Base-by-base conservation (phyloP, 345 rosid genomes). In the Noccaea bulbosa region DNA sequence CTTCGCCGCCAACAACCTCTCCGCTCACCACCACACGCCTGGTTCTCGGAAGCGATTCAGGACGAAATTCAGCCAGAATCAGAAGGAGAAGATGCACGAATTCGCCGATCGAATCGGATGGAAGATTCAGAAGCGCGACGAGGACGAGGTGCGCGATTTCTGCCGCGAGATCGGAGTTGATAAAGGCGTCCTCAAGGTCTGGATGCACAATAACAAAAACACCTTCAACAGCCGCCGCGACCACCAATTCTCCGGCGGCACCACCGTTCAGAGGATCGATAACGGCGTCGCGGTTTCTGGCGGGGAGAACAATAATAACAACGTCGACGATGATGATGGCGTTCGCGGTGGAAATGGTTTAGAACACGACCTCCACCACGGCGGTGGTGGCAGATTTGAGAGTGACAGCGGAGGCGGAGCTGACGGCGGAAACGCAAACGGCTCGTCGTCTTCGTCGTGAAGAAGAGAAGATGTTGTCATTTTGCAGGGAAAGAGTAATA, bases 131-230 rank as follows among this genome's bases (percentile, higher is more conserved):
- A 93, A 86, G 71, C 74, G 86, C 20, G 96, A 93, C 61, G 97
- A 91, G 7, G 96, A 89, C 14, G 22, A 64, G 4, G 73, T 93
- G 5, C 87, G 57, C 11, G 86, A 80, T 5, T 86, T 93, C 48
- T 93, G 99, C 74, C 77, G 76, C 27, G 85, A 86, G 45, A 75
- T 89, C 35, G 96, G 89, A 5, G 89, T 93, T 35, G 96, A 89
- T 22, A 87, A 77, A 69, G 74, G 82, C 5, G 99, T 91, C 2
- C 74, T 93, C 20, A 93, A 93, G 69, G 99, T 93, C 0, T 91
- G 97, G 99, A 93, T 93, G 96, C 99, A 93, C 58, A 93, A 93
- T 72, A 93, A 93, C 81, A 93, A 93, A 80, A 93, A 81, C 77
- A 89, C 86, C 39, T 78, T 85, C 5, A 88, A n/a, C 37, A 65